Evolutionary conservation across 345 rosid species (phyloP).

Genomic region (Eucalyptus pumila): DNA sequence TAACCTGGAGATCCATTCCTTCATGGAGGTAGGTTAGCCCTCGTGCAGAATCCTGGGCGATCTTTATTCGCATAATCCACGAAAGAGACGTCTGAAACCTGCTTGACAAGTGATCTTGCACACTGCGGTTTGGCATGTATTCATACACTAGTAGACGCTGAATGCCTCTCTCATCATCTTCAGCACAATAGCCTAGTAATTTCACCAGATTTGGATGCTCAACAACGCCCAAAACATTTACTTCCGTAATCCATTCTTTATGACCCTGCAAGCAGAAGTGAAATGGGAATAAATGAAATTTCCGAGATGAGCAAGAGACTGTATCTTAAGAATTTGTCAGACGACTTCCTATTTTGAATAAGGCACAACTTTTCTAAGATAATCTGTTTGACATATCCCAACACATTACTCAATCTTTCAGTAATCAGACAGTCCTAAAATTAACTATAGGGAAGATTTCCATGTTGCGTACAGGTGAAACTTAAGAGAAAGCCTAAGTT

Average conservation of each 20-base stretch:
- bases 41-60: constrained; percentile 79
- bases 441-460: neutral
- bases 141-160: constrained; percentile 83
- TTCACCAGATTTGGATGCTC: constrained; percentile 92
- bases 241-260: constrained; percentile 98
- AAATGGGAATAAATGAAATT: neutral
- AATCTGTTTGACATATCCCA: neutral
- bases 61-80: constrained; percentile 68
- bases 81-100: constrained; percentile 52
- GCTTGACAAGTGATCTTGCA: constrained; percentile 74
- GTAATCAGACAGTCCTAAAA: neutral
- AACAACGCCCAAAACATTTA: constrained; percentile 85
- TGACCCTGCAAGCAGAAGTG: constrained; percentile 52
- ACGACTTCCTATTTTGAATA: neutral
- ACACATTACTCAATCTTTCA: neutral
- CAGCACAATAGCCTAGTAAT: constrained; percentile 84
- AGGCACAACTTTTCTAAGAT: neutral
- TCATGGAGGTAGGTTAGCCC: constrained; percentile 89
- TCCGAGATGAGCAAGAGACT: neutral
- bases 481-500: neutral
- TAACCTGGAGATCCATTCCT: constrained; percentile 95
- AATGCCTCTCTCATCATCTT: constrained; percentile 94
- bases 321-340: neutral
- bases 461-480: neutral
- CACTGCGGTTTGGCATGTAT: constrained; percentile 85